These are phyloP conservation scores for Kwoniella shandongensis DNA, from an alignment of 768 basidiomycete genomes.

Conservation along the genomic window DNA sequence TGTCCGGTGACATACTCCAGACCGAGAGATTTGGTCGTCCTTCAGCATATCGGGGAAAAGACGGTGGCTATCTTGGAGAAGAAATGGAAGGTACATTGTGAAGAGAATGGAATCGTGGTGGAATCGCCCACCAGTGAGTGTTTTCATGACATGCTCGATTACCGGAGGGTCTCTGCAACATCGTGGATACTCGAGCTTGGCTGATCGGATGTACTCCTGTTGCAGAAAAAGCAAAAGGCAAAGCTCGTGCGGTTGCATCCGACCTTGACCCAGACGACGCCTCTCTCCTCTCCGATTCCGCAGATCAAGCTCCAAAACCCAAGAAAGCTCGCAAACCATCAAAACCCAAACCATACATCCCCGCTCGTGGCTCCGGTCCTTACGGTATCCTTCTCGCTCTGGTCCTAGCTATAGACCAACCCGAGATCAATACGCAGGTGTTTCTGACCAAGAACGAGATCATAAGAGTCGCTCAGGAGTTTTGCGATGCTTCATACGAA, in stretches of 20 bases:
- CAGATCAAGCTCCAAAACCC: conserved; percentile 20
- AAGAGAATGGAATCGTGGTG: conserved; percentile 37
- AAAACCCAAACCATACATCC: conserved; percentile 41
- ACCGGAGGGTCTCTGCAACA: too few relatives aligned
- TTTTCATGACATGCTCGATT: not conserved
- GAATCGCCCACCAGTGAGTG: conserved; percentile 33
- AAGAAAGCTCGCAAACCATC: conserved; percentile 21
- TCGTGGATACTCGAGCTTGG: too few relatives aligned
- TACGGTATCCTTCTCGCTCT: conserved; percentile 49
- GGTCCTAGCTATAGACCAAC: conserved; percentile 45
- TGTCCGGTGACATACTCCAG: conserved; percentile 45
- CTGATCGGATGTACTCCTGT: too few relatives aligned
- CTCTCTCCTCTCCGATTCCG: not conserved
- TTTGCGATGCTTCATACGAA: conserved; percentile 40
- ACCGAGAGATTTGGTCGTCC: conserved; percentile 41
- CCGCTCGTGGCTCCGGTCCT: conserved; percentile 38
- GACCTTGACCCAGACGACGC: conserved; percentile 8
- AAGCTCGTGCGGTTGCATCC: conserved; percentile 13
- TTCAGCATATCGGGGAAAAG: conserved; percentile 45
- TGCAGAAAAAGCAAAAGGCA: conserved; percentile 25
- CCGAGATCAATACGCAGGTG: conserved; percentile 33
- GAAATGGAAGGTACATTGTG: conserved; percentile 38
- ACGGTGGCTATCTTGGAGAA: conserved; percentile 40
- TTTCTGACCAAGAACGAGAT: conserved; percentile 46
- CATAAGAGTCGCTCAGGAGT: conserved; percentile 34